Percentiles rank a stretch among this genome's conserved stretches.
Evolutionary conservation across 306 rosid genomes (phyloP).

Genomic region (Vigna radiata): DNA sequence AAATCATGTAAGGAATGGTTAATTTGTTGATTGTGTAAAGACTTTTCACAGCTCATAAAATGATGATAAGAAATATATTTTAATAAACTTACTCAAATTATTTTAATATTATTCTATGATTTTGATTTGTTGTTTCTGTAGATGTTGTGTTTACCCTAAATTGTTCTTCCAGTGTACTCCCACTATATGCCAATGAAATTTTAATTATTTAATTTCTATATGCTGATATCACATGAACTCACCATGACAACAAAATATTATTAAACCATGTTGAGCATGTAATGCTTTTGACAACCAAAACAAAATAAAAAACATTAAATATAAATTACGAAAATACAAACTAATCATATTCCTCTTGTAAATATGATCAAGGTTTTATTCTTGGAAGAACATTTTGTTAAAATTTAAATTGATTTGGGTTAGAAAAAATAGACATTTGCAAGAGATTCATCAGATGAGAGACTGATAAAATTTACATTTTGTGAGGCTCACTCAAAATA

Average conservation of each 20-base stretch:
- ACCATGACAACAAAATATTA: constrained; percentile 25
- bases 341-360: neutral
- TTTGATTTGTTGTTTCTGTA: neutral
- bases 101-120: neutral
- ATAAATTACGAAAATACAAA: neutral
- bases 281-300: neutral
- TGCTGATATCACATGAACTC: constrained; percentile 39
- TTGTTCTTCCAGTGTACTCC: neutral
- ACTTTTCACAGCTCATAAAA: neutral
- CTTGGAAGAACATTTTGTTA: neutral
- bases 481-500: neutral
- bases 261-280: constrained; percentile 3
- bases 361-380: neutral
- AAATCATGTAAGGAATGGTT: neutral
- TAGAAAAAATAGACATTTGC: neutral
- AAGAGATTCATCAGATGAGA: neutral
- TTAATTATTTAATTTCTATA: constrained; percentile 15
- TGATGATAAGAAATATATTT: neutral
- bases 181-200: constrained; percentile 32
- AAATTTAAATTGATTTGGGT: neutral
- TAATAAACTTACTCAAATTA: neutral
- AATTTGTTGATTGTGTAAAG: neutral
- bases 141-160: neutral
- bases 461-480: neutral
- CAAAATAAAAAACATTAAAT: neutral